These are phyloP conservation scores for Saccharomycopsis oosterbeekiorum DNA, from an alignment of 805 yeast genomes.

Conservation along the genomic window DNA sequence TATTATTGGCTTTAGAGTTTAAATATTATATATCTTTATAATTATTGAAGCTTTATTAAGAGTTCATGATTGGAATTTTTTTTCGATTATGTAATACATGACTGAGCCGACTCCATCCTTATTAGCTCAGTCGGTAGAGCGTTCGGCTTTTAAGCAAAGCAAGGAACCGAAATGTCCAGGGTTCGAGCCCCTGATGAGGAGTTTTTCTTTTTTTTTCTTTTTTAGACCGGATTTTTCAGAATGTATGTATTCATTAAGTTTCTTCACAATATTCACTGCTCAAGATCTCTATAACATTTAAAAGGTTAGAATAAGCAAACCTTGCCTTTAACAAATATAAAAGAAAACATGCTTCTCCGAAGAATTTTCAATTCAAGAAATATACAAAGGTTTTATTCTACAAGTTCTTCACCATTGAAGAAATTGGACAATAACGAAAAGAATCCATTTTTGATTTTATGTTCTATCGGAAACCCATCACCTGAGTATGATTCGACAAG, in stretches of 20 bases:
- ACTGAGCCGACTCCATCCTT: constrained; percentile 5
- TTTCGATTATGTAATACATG: too few species aligned
- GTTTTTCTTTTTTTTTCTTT: constrained; percentile 10
- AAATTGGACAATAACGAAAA: background rate
- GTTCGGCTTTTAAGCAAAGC: constrained; percentile 16
- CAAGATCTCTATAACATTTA: too few species aligned
- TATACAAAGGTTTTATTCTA: background rate
- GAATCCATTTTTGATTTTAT: constrained; percentile 8
- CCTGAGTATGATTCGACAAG: constrained; percentile 12
- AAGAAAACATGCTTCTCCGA: background rate
- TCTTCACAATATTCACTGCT: too few species aligned
- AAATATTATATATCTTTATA: too few species aligned
- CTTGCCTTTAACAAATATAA: too few species aligned
- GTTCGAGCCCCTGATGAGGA: constrained; percentile 36
- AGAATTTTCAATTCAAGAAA: background rate
- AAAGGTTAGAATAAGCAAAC: too few species aligned
- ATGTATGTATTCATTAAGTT: background rate
- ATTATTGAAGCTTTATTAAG: too few species aligned
- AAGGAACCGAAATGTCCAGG: constrained; percentile 37
- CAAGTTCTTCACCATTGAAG: background rate
- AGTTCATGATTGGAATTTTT: too few species aligned
- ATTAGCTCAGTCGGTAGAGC: constrained; percentile 17
- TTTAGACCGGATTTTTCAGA: background rate
- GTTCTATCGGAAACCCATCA: constrained; percentile 18
- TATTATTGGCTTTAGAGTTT: too few species aligned